Percentiles rank a stretch among this genome's conserved stretches.
These are phyloP conservation scores for Aspergillus sp. DNA, from an alignment of 2,329 filamentous ascomycete genomes.

Conservation along the genomic window DNA sequence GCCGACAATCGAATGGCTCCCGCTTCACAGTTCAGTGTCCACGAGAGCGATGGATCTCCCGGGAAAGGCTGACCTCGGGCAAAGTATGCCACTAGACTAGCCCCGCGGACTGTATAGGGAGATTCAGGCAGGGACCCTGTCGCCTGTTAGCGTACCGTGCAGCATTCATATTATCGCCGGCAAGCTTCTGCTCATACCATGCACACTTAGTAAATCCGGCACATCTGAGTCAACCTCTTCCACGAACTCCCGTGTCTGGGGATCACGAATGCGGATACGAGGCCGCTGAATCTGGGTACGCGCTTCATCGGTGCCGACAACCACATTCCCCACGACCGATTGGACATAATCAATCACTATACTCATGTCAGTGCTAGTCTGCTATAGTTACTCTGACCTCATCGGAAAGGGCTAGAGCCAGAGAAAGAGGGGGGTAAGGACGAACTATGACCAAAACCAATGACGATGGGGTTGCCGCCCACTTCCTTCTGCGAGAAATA, in stretches of 20 bases:
- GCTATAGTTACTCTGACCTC: too few relatives aligned
- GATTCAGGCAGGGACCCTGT: not conserved
- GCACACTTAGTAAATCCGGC: not conserved
- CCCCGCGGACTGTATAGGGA: not conserved
- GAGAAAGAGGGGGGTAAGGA: not conserved
- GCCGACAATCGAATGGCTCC: not conserved
- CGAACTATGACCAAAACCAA: conserved; percentile 12
- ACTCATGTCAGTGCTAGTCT: not conserved
- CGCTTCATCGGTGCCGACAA: not conserved
- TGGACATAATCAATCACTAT: conserved; percentile 4
- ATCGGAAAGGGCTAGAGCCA: not conserved
- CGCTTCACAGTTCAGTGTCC: not conserved
- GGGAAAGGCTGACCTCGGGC: not conserved
- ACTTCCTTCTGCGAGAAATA: conserved; percentile 17
- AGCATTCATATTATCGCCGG: not conserved
- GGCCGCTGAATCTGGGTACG: not conserved
- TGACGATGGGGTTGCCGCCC: conserved; percentile 13
- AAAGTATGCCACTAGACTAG: not conserved
- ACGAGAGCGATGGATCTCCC: not conserved
- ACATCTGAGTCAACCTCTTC: not conserved
- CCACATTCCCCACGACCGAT: not conserved
- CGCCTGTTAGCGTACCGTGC: not conserved
- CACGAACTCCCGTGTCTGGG: not conserved
- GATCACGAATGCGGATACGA: not conserved
- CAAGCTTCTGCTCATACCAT: not conserved